Conservation (phyloP, 139 green algal genomes). For the Chloropicon primus region DNA sequence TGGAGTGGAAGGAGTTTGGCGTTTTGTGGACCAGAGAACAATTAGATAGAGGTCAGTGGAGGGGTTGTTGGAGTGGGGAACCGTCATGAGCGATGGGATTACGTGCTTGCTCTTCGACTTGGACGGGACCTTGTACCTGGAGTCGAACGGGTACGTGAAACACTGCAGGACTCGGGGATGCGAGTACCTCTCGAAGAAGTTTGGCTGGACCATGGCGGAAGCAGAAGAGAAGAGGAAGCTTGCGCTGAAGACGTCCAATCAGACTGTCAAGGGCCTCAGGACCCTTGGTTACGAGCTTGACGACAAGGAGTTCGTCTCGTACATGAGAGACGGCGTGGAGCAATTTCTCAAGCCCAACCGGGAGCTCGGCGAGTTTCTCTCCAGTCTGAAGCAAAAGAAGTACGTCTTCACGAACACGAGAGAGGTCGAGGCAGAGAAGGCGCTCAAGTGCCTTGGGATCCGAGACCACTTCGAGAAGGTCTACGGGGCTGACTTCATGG, state of each 20-base stretch:
- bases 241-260: not conserved
- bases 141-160: not conserved
- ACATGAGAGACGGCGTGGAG: not conserved
- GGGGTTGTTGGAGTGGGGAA: too few species aligned
- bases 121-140: not conserved
- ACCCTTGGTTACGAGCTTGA: not conserved
- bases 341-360: not conserved
- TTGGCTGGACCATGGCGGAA: not conserved
- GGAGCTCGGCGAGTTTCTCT: not conserved
- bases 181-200: not conserved
- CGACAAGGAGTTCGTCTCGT: not conserved
- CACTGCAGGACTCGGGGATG: not conserved
- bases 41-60: too few species aligned
- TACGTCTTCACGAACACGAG: not conserved
- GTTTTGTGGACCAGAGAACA: too few species aligned
- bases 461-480: not conserved
- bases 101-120: not conserved
- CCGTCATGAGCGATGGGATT: not conserved
- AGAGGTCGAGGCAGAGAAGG: not conserved
- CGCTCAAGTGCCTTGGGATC: not conserved
- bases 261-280: not conserved
- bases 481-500: not conserved
- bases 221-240: not conserved
- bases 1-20: too few species aligned
- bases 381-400: not conserved